Evolutionary conservation across 2,329 filamentous ascomycete genomes (phyloP), one percentile per base, ranked within the genome.

Genomic region (Beauveria sp.): DNA sequence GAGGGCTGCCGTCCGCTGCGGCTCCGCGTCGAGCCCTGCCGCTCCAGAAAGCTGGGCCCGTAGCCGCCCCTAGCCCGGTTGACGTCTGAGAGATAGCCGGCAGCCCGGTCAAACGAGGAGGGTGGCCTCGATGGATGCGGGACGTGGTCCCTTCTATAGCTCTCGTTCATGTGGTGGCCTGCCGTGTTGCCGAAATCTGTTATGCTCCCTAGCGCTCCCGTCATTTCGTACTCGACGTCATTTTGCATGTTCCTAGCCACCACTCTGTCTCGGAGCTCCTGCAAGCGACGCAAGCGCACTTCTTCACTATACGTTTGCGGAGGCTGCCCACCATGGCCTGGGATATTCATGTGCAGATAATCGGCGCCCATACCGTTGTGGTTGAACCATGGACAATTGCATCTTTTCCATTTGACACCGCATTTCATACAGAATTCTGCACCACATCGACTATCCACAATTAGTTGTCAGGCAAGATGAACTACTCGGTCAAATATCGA

Each of bases 371-470:
- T 71, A 3, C 71, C 65, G 28, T 84, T 80, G 67, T 86, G 84
- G 70, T 86, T 89, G 77, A 93, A 92, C 85, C 86, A 90, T 0
- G 89, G 87, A 66, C 91, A 96, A 58, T 89, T 85, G 70, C 91
- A 96, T 1, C 81, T 86, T 75, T 91, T 93, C 91, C 91, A 96
- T 67, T 89, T 89, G 38, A 78, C 71, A 24, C 89, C 91, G 70
- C 92, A 96, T 28, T 90, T 81, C 84, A 95, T 92, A 75, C 92
- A 96, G 69, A 96, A 96, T 67, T 96, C 84, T 30, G 90, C 90
- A 59, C 84, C 87, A 69, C 92, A 96, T 60, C 86, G 89, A 71
- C 87, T 86, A 59, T 28, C 16, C 30, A 53, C 62, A 66, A 63
- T 77, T 63, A 65, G 66, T 50, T 62, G 62, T 8, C 28, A n/a